Percentiles rank a stretch among this genome's conserved stretches.
Evolutionary conservation across 352 stramenopile genomes (phyloP).

Genomic region (Phytophthora sansomeana): DNA sequence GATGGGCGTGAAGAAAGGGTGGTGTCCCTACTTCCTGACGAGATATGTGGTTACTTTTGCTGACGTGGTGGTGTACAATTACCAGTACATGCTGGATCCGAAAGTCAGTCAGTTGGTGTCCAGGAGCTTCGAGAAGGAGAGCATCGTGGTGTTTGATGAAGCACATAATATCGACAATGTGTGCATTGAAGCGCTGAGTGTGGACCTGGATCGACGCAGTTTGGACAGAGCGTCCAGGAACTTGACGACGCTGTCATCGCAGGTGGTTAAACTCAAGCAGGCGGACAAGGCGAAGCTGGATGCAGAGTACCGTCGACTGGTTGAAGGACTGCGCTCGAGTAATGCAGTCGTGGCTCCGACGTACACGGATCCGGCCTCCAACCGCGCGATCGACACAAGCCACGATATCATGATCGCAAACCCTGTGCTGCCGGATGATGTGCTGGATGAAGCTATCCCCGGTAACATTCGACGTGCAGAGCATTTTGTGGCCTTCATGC

Average conservation of each 20-base stretch:
- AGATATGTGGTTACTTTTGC: conserved; percentile 97
- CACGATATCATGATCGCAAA: conserved; percentile 81
- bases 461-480: conserved; percentile 98
- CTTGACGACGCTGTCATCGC: conserved; percentile 78
- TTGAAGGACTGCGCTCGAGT: conserved; percentile 95
- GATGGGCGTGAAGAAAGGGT: conserved; percentile 90
- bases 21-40: conserved; percentile 99
- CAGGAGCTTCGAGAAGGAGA: conserved; percentile 94
- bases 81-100: conserved; percentile 99
- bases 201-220: conserved; percentile 94
- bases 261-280: conserved; percentile 91
- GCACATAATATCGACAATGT: conserved; percentile 99
- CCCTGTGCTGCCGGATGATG: conserved; percentile 90
- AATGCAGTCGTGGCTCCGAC: conserved; percentile 68
- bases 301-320: conserved; percentile 95
- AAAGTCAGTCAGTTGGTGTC: conserved; percentile 94
- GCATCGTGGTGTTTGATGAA: conserved; percentile 98
- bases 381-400: conserved; percentile 54
- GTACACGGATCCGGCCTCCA: conserved; percentile 54
- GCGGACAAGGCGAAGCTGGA: conserved; percentile 93
- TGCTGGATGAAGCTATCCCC: conserved; percentile 97
- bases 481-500: conserved; percentile 98
- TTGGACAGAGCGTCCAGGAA: conserved; percentile 94
- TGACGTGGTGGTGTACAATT: conserved; percentile 99
- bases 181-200: conserved; percentile 98